Evolutionary conservation across 768 basidiomycete genomes (phyloP).

Genomic region (Trametopsis cervina): DNA sequence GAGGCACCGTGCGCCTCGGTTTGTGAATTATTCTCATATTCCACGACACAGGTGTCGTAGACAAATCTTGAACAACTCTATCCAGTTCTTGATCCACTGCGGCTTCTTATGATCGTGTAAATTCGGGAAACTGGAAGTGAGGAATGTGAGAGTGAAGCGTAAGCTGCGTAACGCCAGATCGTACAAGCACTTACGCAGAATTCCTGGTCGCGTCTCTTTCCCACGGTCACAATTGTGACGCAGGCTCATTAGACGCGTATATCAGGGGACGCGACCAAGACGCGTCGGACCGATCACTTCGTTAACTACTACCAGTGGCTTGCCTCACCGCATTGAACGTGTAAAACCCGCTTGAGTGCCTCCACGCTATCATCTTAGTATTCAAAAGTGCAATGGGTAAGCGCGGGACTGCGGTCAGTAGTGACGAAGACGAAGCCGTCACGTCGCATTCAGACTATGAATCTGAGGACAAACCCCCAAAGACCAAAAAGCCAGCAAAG

Average conservation of each 20-base stretch:
- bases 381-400: too few relatives aligned
- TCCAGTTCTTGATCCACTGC: conserved; percentile 6
- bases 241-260: too few relatives aligned
- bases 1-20: conserved; percentile 74
- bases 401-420: conserved; percentile 4
- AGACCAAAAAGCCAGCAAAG: conserved; percentile 6
- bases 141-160: neutral
- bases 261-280: too few relatives aligned
- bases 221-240: neutral
- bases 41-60: conserved; percentile 34
- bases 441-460: neutral
- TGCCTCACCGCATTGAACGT: too few relatives aligned
- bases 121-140: neutral
- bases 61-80: neutral
- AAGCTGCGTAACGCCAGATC: neutral
- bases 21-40: conserved; percentile 86
- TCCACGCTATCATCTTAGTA: too few relatives aligned
- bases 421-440: conserved; percentile 8
- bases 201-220: neutral
- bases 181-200: neutral
- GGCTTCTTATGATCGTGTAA: neutral
- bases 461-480: conserved; percentile 8
- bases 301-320: neutral
- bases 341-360: too few relatives aligned
- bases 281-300: too few relatives aligned